phyloP scores from a whole-genome alignment of 768 basidiomycete species.

The Tricholomella constricta region DNA sequence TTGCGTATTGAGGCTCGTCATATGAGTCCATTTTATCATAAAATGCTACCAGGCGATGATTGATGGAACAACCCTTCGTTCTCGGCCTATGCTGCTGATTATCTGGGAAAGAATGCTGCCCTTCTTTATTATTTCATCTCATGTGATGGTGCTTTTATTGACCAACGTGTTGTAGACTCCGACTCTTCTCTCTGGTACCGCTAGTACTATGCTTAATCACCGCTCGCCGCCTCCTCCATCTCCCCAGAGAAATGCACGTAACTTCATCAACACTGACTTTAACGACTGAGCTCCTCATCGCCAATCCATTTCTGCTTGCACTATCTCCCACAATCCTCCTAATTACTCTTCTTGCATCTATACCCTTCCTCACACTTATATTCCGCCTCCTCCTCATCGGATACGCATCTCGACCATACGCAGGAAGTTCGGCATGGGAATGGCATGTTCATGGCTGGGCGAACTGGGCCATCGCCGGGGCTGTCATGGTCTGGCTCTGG shows the following conservation, averaged over 20 bases:
- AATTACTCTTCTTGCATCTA: slow-evolving; percentile 61
- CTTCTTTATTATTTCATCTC: neutral
- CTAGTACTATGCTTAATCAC: slow-evolving; percentile 70
- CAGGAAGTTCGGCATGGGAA: slow-evolving; percentile 31
- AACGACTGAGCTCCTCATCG: slow-evolving; percentile 67
- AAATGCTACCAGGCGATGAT: neutral
- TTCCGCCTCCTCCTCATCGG: slow-evolving; percentile 79
- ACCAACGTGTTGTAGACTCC: slow-evolving; percentile 45
- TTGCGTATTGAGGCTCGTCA: neutral
- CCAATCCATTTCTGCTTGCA: slow-evolving; percentile 73
- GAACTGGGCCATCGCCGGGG: slow-evolving; percentile 49
- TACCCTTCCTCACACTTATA: slow-evolving; percentile 78
- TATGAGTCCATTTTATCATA: neutral
- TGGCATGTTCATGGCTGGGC: slow-evolving; percentile 44
- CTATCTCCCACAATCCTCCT: slow-evolving; percentile 77
- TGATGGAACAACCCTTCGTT: neutral
- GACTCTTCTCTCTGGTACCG: slow-evolving; percentile 78
- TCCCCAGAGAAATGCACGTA: slow-evolving; percentile 71
- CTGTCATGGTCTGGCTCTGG: slow-evolving; percentile 69
- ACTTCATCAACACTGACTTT: slow-evolving; percentile 61
- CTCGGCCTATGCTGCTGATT: neutral
- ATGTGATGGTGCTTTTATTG: slow-evolving; percentile 7
- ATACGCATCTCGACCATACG: slow-evolving; percentile 34
- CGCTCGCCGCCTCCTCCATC: slow-evolving; percentile 66
- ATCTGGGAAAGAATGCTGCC: neutral